Evolutionary conservation across 106 monocot genomes (phyloP).

Genomic region (Allium cepa): DNA sequence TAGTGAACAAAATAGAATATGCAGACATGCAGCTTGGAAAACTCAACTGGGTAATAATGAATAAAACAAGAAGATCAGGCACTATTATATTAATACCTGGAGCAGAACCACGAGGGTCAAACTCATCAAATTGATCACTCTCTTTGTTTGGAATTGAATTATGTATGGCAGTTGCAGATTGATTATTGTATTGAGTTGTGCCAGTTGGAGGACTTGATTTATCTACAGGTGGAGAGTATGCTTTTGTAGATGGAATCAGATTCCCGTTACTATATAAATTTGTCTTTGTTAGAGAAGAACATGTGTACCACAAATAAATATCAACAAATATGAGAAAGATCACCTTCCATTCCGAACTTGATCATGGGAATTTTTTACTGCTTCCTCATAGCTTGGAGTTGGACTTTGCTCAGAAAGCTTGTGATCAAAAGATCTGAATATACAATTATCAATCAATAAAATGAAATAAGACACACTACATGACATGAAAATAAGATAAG

Average conservation of each 20-base stretch:
- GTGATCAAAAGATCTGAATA: slow-evolving; percentile 31
- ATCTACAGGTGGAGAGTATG: slow-evolving; percentile 20
- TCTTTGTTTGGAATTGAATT: slow-evolving; percentile 13
- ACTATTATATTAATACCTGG: slow-evolving; percentile 30
- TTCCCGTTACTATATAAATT: slow-evolving; percentile 26
- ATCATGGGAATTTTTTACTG: slow-evolving; percentile 21
- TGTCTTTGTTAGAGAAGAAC: slow-evolving; percentile 16
- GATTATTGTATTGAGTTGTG: slow-evolving; percentile 10
- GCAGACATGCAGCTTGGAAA: too few species aligned
- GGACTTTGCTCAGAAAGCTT: slow-evolving; percentile 60
- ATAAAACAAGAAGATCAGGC: too few species aligned
- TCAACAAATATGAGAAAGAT: slow-evolving; percentile 3
- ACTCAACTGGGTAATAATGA: too few species aligned
- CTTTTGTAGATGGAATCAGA: slow-evolving; percentile 25
- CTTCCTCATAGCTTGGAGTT: slow-evolving; percentile 82
- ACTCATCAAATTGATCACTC: slow-evolving; percentile 65
- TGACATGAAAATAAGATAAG: too few species aligned
- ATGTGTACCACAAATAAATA: slow-evolving; percentile 8
- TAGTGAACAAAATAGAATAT: too few species aligned
- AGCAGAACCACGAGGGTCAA: slow-evolving; percentile 75
- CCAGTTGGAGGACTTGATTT: slow-evolving; percentile 16
- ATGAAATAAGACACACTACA: not conserved
- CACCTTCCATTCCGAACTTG: slow-evolving; percentile 51
- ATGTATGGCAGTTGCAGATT: slow-evolving; percentile 11
- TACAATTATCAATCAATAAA: not conserved